Evolutionary conservation across 768 basidiomycete genomes (phyloP).

Genomic region (Panaeolus cyanescens): DNA sequence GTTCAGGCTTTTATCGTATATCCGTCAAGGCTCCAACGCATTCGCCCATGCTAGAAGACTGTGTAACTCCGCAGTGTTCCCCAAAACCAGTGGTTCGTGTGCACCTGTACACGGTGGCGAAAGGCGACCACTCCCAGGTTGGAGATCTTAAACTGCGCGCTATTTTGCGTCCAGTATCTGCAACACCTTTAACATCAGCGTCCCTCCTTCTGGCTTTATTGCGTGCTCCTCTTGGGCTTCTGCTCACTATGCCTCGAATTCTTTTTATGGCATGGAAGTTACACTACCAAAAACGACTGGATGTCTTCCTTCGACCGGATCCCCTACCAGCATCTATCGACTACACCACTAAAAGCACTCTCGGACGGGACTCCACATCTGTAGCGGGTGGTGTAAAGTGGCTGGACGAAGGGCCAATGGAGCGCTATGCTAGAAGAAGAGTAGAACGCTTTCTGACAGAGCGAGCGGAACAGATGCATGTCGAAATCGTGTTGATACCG

Average conservation of each 20-base stretch:
- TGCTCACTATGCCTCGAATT: conserved; percentile 62
- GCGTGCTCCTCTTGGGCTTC: conserved; percentile 50
- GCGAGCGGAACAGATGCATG: conserved; percentile 33
- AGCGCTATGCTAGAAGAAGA: conserved; percentile 30
- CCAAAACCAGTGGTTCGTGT: conserved; percentile 43
- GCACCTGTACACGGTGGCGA: conserved; percentile 33
- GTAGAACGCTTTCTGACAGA: conserved; percentile 35
- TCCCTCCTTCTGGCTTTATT: conserved; percentile 40
- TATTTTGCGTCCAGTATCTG: conserved; percentile 35
- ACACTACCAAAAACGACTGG: conserved; percentile 59
- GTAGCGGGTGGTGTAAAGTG: conserved; percentile 36
- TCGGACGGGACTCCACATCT: background rate
- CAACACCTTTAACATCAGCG: conserved; percentile 40
- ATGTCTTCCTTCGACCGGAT: conserved; percentile 62
- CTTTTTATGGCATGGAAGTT: conserved; percentile 59
- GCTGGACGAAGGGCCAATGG: conserved; percentile 30
- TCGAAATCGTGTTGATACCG: conserved; percentile 40
- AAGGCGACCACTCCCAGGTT: conserved; percentile 12
- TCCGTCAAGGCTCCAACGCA: conserved; percentile 50
- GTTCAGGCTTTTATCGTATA: conserved; percentile 64
- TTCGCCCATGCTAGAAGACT: conserved; percentile 26
- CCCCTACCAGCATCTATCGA: conserved; percentile 35
- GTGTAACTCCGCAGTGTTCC: conserved; percentile 5
- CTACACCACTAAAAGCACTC: conserved; percentile 14
- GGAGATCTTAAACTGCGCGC: conserved; percentile 57